Conservation (phyloP, 2,329 filamentous ascomycete genomes). For the Aspergillus clavatus region DNA sequence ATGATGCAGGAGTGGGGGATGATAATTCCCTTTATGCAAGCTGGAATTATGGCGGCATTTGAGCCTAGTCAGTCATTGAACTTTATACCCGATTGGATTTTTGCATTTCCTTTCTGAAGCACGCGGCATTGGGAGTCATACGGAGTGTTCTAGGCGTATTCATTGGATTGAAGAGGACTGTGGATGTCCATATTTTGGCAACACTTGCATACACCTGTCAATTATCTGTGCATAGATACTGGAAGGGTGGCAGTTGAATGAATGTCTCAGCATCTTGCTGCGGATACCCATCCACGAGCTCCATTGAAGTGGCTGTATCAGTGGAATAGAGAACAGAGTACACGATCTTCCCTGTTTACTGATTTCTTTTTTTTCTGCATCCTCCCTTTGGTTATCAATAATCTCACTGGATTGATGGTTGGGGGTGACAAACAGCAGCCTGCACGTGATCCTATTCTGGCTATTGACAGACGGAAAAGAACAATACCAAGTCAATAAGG, state of each 20-base stretch:
- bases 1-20: slow-evolving; percentile 3
- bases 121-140: not conserved
- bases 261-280: not conserved
- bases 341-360: too few relatives aligned
- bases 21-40: slow-evolving; percentile 9
- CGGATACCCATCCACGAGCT: not conserved
- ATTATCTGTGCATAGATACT: not conserved
- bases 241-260: not conserved
- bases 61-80: slow-evolving; percentile 13
- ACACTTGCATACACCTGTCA: not conserved
- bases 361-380: too few relatives aligned
- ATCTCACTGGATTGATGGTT: not conserved
- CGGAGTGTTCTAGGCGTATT: not conserved
- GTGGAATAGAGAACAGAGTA: not conserved
- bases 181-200: not conserved
- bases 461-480: slow-evolving; percentile 16
- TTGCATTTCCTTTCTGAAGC: not conserved
- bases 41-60: slow-evolving; percentile 17
- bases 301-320: not conserved
- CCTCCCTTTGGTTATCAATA: too few relatives aligned
- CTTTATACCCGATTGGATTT: slow-evolving; percentile 9
- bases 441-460: slow-evolving; percentile 16
- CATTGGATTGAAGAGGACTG: not conserved
- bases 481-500: slow-evolving; percentile 16
- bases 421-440: not conserved